Evolutionary conservation across 2,329 filamentous ascomycete species (phyloP).

Genomic region (Aspergillus persii): DNA sequence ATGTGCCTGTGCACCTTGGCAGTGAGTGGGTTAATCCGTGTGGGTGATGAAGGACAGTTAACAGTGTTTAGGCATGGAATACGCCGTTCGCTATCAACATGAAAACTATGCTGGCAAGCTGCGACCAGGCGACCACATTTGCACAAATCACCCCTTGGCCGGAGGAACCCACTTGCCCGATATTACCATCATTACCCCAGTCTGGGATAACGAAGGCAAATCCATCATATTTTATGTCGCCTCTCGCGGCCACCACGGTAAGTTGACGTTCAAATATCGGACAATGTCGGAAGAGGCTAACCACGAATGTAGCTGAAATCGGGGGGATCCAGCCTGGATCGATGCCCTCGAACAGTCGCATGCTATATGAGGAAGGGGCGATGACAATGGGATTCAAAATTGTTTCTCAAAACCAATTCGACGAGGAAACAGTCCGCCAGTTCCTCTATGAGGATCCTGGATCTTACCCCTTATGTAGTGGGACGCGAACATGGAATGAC

Average conservation of each 20-base stretch:
- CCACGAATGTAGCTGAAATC: constrained; percentile 38
- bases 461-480: constrained; percentile 68
- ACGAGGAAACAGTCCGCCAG: constrained; percentile 69
- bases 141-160: constrained; percentile 78
- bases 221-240: constrained; percentile 77
- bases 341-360: constrained; percentile 58
- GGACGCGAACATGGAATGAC: constrained; percentile 71
- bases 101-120: constrained; percentile 69
- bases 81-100: constrained; percentile 71
- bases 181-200: constrained; percentile 73
- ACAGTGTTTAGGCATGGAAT: constrained; percentile 57
- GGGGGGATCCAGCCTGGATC: constrained; percentile 74
- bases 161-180: constrained; percentile 81
- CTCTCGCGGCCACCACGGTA: constrained; percentile 65
- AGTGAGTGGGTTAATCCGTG: constrained; percentile 36
- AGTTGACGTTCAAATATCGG: too few species aligned
- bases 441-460: constrained; percentile 69
- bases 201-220: constrained; percentile 63
- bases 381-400: constrained; percentile 31
- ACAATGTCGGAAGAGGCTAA: too few species aligned
- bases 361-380: constrained; percentile 40
- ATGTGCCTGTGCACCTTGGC: constrained; percentile 75
- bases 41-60: too few species aligned
- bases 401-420: constrained; percentile 51
- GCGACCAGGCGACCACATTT: constrained; percentile 72